A percentile compares a stretch with the other conserved stretches of the same genome.
These are phyloP conservation scores for Endothia cerciana DNA, from an alignment of 2,329 filamentous ascomycete genomes.

Conservation along the genomic window DNA sequence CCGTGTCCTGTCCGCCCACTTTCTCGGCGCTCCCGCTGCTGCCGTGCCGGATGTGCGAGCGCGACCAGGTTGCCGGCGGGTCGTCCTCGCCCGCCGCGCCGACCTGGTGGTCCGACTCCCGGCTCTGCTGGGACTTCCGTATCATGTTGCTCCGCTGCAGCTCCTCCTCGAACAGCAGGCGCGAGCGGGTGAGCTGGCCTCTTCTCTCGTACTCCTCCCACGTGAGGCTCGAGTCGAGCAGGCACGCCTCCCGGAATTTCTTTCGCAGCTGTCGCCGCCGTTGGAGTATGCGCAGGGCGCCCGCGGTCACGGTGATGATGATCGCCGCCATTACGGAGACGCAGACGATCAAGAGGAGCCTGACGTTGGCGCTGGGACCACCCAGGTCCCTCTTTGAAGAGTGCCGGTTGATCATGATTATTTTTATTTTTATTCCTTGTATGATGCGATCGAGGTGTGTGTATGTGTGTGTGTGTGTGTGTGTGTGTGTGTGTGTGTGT, in stretches of 20 bases:
- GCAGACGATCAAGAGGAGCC: conserved; percentile 12
- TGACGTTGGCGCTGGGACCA: neutral
- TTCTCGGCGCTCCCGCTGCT: neutral
- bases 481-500: no score
- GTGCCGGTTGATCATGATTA: no score
- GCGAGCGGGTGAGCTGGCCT: conserved; percentile 30
- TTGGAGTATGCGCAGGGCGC: conserved; percentile 20
- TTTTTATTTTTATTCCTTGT: conserved; percentile 4
- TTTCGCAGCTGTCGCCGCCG: conserved; percentile 19
- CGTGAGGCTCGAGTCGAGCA: conserved; percentile 32
- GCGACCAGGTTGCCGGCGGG: neutral
- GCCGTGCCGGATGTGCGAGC: conserved; percentile 22
- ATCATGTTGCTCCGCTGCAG: conserved; percentile 32
- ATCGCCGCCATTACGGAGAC: conserved; percentile 8
- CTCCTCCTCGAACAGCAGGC: conserved; percentile 32
- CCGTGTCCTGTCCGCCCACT: neutral
- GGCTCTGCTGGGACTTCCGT: conserved; percentile 32
- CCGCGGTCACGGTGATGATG: conserved; percentile 8
- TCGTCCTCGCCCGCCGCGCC: neutral
- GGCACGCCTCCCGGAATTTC: conserved; percentile 27
- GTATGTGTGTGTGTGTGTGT: no score
- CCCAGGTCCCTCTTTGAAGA: neutral
- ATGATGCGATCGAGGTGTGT: neutral
- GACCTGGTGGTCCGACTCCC: conserved; percentile 26
- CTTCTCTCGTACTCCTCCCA: conserved; percentile 32